Evolutionary conservation across 2,329 filamentous ascomycete species (phyloP), one percentile per base, ranked within the genome.

Genomic region (Pyrenophora graminea): DNA sequence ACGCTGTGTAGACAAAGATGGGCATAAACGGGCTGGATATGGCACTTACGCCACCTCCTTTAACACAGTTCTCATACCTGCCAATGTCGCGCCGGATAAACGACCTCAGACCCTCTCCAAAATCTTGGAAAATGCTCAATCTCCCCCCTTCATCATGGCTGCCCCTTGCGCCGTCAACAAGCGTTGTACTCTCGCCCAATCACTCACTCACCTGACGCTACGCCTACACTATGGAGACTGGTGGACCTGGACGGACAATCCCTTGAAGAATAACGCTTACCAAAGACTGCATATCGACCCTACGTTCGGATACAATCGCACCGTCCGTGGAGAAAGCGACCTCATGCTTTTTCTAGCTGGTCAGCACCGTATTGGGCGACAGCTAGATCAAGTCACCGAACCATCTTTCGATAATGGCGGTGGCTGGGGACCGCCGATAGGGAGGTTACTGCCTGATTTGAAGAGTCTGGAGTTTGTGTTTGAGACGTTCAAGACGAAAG

Each of bases 401-500:
- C 37, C 27, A 30, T 13, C 9, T 30, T 30, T 30, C 10, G 27
- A 13, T 9, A 3, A 30, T 13, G 8, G 25, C 3, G 25, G 25
- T 30, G 25, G 47, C 17, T 68, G 63, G 66, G 60, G 50, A 2
- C 27, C 45, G 1, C 37, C 49, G 2, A 46, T 69, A 2, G 41
- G 19, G 13, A 44, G 27, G 2, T 23, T 43, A 7, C 17, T 69
- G 6, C 57, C 59, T 2, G 57, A 63, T 47, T 39, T 70, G 2
- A 56, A 60, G 44, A 47, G 39, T 2, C 32, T 69, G 17, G 53
- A 60, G 12, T 44, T 69, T 5, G 56, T 69, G 8, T 41, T 70
- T 4, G 62, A 70, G 49, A 68, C 61, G 3, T 72, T 66, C 43
- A 39, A 21, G 15, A 39, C 39, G 2, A 72, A 71, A 48, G 52